Evolutionary conservation across 495 filamentous ascomycete genomes (phyloP).

Genomic region (Neurospora terricola): DNA sequence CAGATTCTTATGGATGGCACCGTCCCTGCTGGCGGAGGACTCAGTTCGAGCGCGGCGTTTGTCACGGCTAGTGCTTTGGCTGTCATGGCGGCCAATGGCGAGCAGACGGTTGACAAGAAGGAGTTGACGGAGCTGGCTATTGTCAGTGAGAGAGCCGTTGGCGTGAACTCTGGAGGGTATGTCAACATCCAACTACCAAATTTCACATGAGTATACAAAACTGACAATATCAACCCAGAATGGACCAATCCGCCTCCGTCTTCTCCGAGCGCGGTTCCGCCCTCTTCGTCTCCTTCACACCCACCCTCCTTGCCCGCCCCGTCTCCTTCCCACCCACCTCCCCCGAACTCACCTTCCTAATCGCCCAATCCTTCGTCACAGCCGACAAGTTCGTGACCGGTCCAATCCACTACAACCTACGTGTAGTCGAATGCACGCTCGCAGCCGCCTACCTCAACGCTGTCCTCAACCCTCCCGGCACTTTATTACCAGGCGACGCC

Average conservation of each 20-base stretch:
- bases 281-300: conserved; percentile 83
- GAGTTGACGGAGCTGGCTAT: conserved; percentile 84
- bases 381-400: conserved; percentile 92
- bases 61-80: conserved; percentile 85
- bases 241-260: conserved; percentile 98
- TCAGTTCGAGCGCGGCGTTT: conserved; percentile 91
- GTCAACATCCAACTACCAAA: conserved; percentile 14
- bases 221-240: conserved; percentile 34
- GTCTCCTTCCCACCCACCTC: conserved; percentile 75
- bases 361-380: conserved; percentile 87
- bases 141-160: conserved; percentile 86
- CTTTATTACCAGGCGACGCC: conserved; percentile 61
- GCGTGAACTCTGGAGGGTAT: conserved; percentile 91
- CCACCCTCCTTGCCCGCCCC: conserved; percentile 61
- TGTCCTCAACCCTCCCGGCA: conserved; percentile 45
- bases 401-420: conserved; percentile 89
- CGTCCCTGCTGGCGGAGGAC: conserved; percentile 82
- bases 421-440: conserved; percentile 89
- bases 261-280: conserved; percentile 79
- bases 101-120: conserved; percentile 70
- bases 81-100: conserved; percentile 77
- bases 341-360: conserved; percentile 81
- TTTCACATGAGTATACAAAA: not conserved
- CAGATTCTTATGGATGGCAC: conserved; percentile 83
- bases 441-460: conserved; percentile 60